Percentiles rank a stretch among this genome's conserved stretches.
These are phyloP conservation scores for Ambrosia artemisiifolia DNA, from an alignment of 129 eudicot species.

Conservation along the genomic window DNA sequence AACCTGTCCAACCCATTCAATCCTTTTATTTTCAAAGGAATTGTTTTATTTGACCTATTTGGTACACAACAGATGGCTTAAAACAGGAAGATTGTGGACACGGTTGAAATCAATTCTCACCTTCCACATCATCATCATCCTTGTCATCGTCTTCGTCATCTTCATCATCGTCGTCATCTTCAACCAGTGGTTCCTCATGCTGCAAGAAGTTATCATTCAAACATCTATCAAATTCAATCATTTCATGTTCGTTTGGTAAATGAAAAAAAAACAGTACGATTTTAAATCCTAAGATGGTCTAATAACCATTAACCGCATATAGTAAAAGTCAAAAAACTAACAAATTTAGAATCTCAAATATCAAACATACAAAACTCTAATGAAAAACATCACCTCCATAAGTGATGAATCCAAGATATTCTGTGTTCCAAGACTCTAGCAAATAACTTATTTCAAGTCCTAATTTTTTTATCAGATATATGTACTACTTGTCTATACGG, in stretches of 20 bases:
- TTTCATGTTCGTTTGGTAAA: not conserved
- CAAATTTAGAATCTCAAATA: not conserved
- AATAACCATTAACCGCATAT: not conserved
- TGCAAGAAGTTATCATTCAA: conserved; percentile 14
- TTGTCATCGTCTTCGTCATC: conserved; percentile 27
- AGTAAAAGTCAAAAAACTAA: not conserved
- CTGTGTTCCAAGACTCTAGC: not conserved
- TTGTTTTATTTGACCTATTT: not conserved
- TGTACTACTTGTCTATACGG: not conserved
- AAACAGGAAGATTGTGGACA: not conserved
- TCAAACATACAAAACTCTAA: not conserved
- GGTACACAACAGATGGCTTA: not conserved
- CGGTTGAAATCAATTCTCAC: conserved; percentile 2
- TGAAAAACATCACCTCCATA: too few relatives aligned
- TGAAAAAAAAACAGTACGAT: not conserved
- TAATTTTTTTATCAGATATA: not conserved
- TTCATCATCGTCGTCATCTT: conserved; percentile 30
- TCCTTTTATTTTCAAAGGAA: not conserved
- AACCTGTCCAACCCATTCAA: not conserved
- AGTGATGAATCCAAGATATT: not conserved
- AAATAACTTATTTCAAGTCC: not conserved
- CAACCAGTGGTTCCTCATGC: conserved; percentile 31
- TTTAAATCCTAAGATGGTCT: not conserved
- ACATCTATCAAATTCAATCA: not conserved
- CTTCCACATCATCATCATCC: conserved; percentile 22